Evolutionary conservation across 371 early-diverging fungal genomes (phyloP).

Genomic region (Syncephalastrum sp.): DNA sequence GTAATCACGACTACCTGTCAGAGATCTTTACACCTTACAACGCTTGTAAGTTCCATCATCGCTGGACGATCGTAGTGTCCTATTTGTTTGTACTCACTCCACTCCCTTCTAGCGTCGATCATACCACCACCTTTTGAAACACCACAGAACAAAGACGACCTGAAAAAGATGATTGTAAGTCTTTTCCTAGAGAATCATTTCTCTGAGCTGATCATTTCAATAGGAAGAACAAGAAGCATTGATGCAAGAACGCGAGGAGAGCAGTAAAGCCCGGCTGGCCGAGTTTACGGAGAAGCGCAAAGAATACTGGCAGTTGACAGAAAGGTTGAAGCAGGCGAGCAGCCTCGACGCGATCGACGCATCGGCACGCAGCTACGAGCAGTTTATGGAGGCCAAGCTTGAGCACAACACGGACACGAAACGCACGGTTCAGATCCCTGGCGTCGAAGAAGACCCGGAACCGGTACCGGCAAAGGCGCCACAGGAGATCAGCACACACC

Average conservation of each 20-base stretch:
- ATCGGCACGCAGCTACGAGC: constrained; percentile 14
- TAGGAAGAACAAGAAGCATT: constrained; percentile 33
- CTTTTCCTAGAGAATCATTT: constrained; percentile 4
- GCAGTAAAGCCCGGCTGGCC: constrained; percentile 35
- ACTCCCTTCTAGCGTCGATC: constrained; percentile 24
- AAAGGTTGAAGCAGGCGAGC: constrained; percentile 39
- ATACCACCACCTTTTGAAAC: constrained; percentile 37
- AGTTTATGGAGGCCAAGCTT: constrained; percentile 20
- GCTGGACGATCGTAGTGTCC: background rate
- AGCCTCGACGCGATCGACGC: constrained; percentile 42
- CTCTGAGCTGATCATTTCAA: constrained; percentile 2
- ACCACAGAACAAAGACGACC: constrained; percentile 37
- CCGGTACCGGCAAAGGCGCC: background rate
- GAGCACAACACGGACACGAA: constrained; percentile 24
- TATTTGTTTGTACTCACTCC: background rate
- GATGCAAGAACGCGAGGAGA: constrained; percentile 25
- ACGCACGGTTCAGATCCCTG: constrained; percentile 28
- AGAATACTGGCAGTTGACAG: constrained; percentile 39
- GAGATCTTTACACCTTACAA: constrained; percentile 76
- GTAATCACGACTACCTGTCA: constrained; percentile 79
- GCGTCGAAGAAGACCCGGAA: constrained; percentile 24
- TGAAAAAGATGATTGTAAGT: constrained; percentile 30
- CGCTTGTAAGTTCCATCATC: constrained; percentile 41
- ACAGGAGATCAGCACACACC: no score
- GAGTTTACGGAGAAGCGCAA: constrained; percentile 37